Percentiles rank a stretch among this genome's conserved stretches.
These are phyloP conservation scores for Talaromyces atroroseus DNA, from an alignment of 2,329 filamentous ascomycete genomes.

Conservation along the genomic window DNA sequence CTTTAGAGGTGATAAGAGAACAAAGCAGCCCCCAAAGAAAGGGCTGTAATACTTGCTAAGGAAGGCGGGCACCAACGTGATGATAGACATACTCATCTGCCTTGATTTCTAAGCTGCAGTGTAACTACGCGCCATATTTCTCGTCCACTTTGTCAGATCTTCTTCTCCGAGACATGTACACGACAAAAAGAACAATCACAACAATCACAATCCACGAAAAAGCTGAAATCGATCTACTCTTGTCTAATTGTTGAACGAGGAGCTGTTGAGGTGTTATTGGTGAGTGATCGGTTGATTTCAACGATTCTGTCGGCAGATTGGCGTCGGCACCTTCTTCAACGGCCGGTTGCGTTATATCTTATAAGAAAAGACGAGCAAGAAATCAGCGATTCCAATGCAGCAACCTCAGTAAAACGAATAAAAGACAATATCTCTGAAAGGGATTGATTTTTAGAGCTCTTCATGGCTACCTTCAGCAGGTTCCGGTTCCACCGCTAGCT, in stretches of 20 bases:
- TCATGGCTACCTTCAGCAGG: conserved; percentile 58
- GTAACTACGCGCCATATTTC: too few species aligned
- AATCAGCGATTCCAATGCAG: conserved; percentile 29
- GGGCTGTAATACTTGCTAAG: too few species aligned
- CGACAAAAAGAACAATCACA: conserved; percentile 17
- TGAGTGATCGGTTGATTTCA: neutral
- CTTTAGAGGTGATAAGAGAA: too few species aligned
- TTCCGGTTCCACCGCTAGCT: conserved; percentile 51
- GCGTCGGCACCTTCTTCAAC: conserved; percentile 1
- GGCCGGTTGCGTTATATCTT: conserved; percentile 7
- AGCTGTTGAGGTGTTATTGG: conserved; percentile 10
- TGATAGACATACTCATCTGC: too few species aligned
- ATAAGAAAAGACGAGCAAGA: conserved; percentile 19
- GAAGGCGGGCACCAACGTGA: too few species aligned
- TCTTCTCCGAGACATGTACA: conserved; percentile 8
- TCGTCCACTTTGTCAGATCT: conserved; percentile 1
- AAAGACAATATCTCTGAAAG: neutral
- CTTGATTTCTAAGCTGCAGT: too few species aligned
- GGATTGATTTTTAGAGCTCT: conserved; percentile 52
- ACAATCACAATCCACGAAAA: conserved; percentile 18
- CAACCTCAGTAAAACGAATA: conserved; percentile 10
- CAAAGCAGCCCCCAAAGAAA: too few species aligned
- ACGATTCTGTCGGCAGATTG: neutral
- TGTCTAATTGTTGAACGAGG: neutral
- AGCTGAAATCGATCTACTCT: conserved; percentile 3